Conservation (phyloP, 192 early-diverging fungal genomes). For the Backusella australiensis region DNA sequence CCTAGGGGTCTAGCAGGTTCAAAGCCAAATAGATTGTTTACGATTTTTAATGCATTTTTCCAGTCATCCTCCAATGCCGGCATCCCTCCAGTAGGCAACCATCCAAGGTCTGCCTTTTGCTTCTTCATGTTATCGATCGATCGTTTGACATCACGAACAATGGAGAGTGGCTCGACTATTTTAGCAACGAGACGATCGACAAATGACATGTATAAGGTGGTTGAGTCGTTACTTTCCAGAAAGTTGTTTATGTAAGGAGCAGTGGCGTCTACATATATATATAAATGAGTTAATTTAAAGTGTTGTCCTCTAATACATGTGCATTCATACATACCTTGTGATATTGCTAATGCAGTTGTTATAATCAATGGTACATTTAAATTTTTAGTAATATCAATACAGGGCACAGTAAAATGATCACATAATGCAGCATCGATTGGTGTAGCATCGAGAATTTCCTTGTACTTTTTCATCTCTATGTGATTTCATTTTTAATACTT, state of each 20-base stretch:
- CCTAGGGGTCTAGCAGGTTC: slow-evolving; percentile 22
- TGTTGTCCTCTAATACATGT: neutral
- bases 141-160: neutral
- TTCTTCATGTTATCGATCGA: neutral
- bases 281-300: neutral
- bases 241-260: slow-evolving; percentile 17
- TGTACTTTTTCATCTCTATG: neutral
- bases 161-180: neutral
- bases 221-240: neutral
- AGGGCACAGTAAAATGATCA: slow-evolving; percentile 21
- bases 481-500: neutral
- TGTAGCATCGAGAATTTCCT: neutral
- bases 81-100: neutral
- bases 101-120: neutral
- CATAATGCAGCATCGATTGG: slow-evolving; percentile 14
- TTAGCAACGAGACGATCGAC: slow-evolving; percentile 6
- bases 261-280: neutral
- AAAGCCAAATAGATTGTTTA: slow-evolving; percentile 27
- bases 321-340: slow-evolving; percentile 11
- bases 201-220: slow-evolving; percentile 4
- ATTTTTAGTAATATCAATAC: slow-evolving; percentile 10
- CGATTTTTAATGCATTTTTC: slow-evolving; percentile 18
- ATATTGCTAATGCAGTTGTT: slow-evolving; percentile 16
- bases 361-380: slow-evolving; percentile 21
- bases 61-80: neutral